These are phyloP conservation scores for Acorus calamus DNA, from an alignment of 106 monocot species.

Conservation along the genomic window DNA sequence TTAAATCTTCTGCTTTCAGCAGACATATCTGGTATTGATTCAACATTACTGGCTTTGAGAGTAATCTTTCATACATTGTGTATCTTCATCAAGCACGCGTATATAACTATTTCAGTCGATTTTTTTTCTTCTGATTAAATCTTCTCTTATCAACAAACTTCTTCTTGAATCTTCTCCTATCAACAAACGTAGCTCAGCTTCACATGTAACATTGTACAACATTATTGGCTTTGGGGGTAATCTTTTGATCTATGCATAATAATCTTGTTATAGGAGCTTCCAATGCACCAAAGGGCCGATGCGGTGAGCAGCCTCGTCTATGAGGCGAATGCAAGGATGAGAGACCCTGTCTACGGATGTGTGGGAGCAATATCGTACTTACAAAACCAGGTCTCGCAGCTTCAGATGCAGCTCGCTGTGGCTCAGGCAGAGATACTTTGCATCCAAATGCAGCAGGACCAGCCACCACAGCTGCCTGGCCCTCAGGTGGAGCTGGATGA, in stretches of 20 bases:
- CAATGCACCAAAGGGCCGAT: conserved; percentile 64
- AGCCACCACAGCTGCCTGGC: conserved; percentile 7
- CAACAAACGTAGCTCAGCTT: too few species aligned
- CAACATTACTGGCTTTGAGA: too few species aligned
- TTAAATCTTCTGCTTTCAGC: too few species aligned
- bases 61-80: too few species aligned
- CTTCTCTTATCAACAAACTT: too few species aligned
- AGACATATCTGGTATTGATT: too few species aligned
- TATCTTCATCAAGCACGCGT: too few species aligned
- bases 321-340: conserved; percentile 70
- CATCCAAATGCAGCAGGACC: conserved; percentile 66
- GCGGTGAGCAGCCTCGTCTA: conserved; percentile 82
- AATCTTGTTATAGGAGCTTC: conserved; percentile 41
- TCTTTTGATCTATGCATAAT: not conserved
- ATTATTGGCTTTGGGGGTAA: too few species aligned
- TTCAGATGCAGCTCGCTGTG: conserved; percentile 83
- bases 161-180: too few species aligned
- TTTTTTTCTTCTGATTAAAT: too few species aligned
- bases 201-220: too few species aligned
- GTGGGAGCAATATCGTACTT: conserved; percentile 71
- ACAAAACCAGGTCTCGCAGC: conserved; percentile 73
- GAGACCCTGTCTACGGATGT: conserved; percentile 78
- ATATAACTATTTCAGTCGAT: too few species aligned
- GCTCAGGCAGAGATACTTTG: conserved; percentile 71
- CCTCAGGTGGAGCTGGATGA: conserved; percentile 19